phyloP scores from a whole-genome alignment of 73 alveolate genomes.

The Stentor roeselii region DNA sequence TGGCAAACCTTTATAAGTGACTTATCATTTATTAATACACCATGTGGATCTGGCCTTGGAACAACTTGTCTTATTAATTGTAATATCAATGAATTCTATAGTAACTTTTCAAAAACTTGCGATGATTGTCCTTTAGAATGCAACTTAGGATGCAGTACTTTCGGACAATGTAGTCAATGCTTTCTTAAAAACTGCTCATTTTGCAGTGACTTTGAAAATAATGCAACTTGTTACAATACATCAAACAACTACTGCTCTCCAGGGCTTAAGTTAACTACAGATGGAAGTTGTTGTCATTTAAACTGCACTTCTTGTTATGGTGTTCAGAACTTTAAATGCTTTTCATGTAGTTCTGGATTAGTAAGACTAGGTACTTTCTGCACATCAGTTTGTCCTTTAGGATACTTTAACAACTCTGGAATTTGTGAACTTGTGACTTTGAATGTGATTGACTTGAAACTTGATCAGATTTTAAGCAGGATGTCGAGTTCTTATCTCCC shows the following conservation, averaged over 20 bases:
- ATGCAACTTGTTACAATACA: too few relatives aligned
- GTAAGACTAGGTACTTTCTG: neutral
- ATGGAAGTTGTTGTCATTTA: neutral
- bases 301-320: neutral
- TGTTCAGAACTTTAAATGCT: neutral
- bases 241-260: neutral
- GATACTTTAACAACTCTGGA: too few relatives aligned
- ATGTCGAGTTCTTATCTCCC: too few relatives aligned
- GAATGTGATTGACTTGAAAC: too few relatives aligned
- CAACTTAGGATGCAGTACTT: neutral
- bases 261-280: neutral
- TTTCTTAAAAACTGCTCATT: too few relatives aligned
- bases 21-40: too few relatives aligned
- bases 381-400: neutral
- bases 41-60: too few relatives aligned
- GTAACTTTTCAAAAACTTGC: neutral
- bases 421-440: too few relatives aligned
- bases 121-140: neutral
- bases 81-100: neutral
- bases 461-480: too few relatives aligned
- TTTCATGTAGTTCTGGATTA: neutral
- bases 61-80: too few relatives aligned
- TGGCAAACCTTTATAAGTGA: too few relatives aligned
- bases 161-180: neutral
- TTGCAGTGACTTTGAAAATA: too few relatives aligned